Conservation (phyloP, 2,329 filamentous ascomycete genomes). For the Aspergillus calidoustus region DNA sequence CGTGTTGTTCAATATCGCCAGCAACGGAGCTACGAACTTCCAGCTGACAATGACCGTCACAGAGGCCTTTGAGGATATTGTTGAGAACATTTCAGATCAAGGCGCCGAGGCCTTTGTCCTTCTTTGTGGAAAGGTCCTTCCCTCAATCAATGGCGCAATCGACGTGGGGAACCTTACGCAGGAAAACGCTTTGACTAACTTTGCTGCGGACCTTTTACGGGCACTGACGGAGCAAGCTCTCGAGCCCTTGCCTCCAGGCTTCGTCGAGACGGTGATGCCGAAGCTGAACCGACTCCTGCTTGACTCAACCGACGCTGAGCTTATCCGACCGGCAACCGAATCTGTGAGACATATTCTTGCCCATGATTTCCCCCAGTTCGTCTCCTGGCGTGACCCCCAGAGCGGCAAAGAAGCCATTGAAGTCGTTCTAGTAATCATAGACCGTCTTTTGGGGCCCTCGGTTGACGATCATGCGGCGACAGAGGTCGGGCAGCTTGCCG, state of each 20-base stretch:
- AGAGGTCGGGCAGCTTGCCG: conserved; percentile 93
- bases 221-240: conserved; percentile 81
- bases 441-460: conserved; percentile 78
- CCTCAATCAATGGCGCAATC: conserved; percentile 85
- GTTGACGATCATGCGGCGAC: conserved; percentile 94
- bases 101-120: conserved; percentile 72
- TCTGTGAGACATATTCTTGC: conserved; percentile 86
- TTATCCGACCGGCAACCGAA: conserved; percentile 83
- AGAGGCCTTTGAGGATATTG: conserved; percentile 90
- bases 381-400: conserved; percentile 79
- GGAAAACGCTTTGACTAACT: conserved; percentile 76
- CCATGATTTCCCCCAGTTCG: conserved; percentile 88
- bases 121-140: conserved; percentile 83
- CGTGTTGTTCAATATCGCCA: conserved; percentile 85
- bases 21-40: conserved; percentile 86
- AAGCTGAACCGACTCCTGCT: conserved; percentile 84
- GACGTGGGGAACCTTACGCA: conserved; percentile 85
- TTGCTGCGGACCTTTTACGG: conserved; percentile 83
- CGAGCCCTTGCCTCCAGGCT: conserved; percentile 82
- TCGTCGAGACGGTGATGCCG: conserved; percentile 82
- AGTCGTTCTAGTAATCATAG: conserved; percentile 87
- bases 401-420: conserved; percentile 82
- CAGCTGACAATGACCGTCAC: conserved; percentile 85
- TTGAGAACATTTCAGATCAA: conserved; percentile 67
- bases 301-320: conserved; percentile 81